These are phyloP conservation scores for Vigna mungo DNA, from an alignment of 306 rosid species.

Conservation along the genomic window DNA sequence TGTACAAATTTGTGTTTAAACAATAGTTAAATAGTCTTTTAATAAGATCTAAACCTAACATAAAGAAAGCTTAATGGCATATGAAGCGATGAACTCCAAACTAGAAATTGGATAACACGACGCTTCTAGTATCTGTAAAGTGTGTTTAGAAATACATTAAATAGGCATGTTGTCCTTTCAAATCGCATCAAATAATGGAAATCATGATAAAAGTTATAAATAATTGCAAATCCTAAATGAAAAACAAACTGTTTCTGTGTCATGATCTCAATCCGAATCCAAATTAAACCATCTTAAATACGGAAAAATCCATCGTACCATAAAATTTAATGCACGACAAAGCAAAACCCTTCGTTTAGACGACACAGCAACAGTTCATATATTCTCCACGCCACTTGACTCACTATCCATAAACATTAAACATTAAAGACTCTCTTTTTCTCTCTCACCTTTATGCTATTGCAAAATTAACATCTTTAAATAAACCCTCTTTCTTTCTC, in stretches of 20 bases:
- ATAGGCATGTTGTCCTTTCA: neutral
- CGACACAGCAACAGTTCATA: neutral
- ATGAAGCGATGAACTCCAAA: neutral
- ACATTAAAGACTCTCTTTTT: neutral
- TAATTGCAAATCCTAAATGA: neutral
- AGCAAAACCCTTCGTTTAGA: slow-evolving; percentile 9
- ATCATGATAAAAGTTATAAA: neutral
- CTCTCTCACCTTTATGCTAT: slow-evolving; percentile 1
- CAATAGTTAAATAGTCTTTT: neutral
- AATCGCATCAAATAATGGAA: neutral
- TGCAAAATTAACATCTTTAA: neutral
- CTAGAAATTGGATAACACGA: neutral
- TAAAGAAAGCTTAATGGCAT: neutral
- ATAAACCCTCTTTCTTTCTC: neutral
- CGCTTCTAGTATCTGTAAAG: neutral
- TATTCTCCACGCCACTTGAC: neutral
- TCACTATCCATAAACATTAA: neutral
- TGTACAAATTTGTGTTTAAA: neutral
- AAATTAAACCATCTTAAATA: neutral
- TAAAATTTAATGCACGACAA: neutral
- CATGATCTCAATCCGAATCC: slow-evolving; percentile 2
- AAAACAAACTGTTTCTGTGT: neutral
- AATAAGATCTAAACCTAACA: neutral
- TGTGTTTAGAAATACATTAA: neutral
- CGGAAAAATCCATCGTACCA: neutral